Base-by-base conservation (phyloP, 345 rosid genomes). In the Gossypium stocksii region DNA sequence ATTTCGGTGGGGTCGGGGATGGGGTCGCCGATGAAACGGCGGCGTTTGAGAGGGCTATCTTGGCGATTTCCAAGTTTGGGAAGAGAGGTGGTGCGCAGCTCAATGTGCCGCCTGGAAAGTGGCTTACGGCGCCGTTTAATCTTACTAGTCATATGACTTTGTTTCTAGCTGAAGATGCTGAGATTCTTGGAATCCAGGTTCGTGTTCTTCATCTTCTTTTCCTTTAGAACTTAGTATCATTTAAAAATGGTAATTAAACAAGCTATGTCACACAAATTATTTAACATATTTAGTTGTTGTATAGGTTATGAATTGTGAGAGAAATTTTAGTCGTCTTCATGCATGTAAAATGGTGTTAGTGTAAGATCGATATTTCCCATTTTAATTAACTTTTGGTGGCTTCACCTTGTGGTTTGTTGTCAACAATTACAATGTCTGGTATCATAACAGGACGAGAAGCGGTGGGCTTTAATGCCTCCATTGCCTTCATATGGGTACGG, bases 81-180 rank as follows among this genome's bases (percentile, higher is more conserved):
- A 82, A 79, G 80, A 82, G 76, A 34, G 98, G 97, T 2, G 98
- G 97, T 2, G 99, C 89, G 7, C 99, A 95, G 93, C 89, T 95
- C 43, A 95, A 95, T 77, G 97, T 95, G 70, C 93, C 97, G 45
- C 91, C 98, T 1, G 99, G 99, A 48, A 86, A 81, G 71, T 95
- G 99, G 99, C 88, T 95, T 1, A 91, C 99, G 69, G 94, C 93
- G 19, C 99, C 99, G 60, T 95, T 95, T 83, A 95, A 95, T 80
- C 90, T 93, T 52, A 91, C 98, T 9, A 95, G 99, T 70, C 92
- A 90, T 68, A 88, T 95, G 89, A 95, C 99, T 58, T 78, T 95
- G 53, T 95, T 95, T 74, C 94, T 95, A 22, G 93, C 96, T 17
- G 89, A 91, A 77, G 93, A 87, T 81, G 86, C 90, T 52, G 97